Evolutionary conservation across 1,139 yeast species (phyloP).

Genomic region (Nakaseomyces glabratus): DNA sequence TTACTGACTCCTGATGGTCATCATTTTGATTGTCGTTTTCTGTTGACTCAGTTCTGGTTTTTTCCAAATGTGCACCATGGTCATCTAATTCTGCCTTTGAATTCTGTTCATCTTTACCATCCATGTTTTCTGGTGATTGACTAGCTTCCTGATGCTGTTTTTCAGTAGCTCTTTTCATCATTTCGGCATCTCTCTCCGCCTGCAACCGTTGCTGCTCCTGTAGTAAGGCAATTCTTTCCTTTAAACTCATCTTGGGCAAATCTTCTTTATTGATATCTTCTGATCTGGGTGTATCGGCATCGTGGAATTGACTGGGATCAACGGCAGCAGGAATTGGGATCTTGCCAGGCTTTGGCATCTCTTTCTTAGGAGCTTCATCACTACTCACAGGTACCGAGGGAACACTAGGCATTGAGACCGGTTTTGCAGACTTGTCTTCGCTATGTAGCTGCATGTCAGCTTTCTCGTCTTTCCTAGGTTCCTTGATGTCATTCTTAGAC

Average conservation of each 20-base stretch:
- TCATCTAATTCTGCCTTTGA: background rate
- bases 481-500: background rate
- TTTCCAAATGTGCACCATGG: background rate
- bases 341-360: slow-evolving; percentile 1
- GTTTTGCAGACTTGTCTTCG: background rate
- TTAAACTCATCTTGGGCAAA: slow-evolving; percentile 68
- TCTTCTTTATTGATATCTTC: slow-evolving; percentile 33
- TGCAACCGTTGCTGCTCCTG: slow-evolving; percentile 79
- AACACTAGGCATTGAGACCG: background rate
- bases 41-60: slow-evolving; percentile 1
- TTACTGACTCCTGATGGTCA: slow-evolving; percentile 7
- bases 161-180: slow-evolving; percentile 47
- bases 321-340: slow-evolving; percentile 6
- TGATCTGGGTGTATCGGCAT: background rate
- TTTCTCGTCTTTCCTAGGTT: background rate
- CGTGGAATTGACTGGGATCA: background rate
- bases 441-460: background rate
- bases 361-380: background rate
- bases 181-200: slow-evolving; percentile 63
- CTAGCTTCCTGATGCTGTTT: slow-evolving; percentile 37
- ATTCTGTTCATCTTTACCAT: slow-evolving; percentile 19
- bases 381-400: background rate
- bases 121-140: background rate
- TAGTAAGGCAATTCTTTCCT: slow-evolving; percentile 75
- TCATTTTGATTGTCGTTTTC: no score